Base-by-base conservation (phyloP, 2,329 filamentous ascomycete species). In the Nectriaceae sp. region DNA sequence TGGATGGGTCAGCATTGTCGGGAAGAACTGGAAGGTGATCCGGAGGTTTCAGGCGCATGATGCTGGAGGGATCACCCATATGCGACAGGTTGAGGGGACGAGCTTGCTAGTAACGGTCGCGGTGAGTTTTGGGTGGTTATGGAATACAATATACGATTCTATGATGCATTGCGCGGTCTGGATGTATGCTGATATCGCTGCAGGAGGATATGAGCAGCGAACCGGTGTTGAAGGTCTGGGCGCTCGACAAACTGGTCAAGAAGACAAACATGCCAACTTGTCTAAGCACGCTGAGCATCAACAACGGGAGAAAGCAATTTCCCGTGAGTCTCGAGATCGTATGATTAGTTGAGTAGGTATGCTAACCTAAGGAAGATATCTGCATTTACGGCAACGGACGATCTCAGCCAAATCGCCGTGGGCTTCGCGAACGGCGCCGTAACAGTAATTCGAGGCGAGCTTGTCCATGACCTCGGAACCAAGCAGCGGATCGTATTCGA, bases 341-440 rank as follows among this genome's bases (percentile, higher is more conserved):
- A 19, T 10, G 3, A 0, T 2, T 0, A 11, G 16, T 5, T 5
- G 2, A 4, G 5, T 5, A 11, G 4, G 24, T 11, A 18, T 11
- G 13, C 5, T 43, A 11, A 36, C 53, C 13, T 19, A 2, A 1
- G 10, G 6, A 40, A 87, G 83, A 88, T 97, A 54, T 95, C 91
- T 8, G 91, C 93, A 1, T 94, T 99, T 61, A 83, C 91, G 11
- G 88, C 90, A 1, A 83, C 94, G 21, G 88, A 91, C 41, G 92
- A 97, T 69, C 76, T 99, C 20, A 89, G 89, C 4, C 94, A 99
- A 73, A 83, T 97, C 21, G 94, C 93, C 4, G 88, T 97, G 5
- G 95, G 94, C 4, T 99, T 99, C 66, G 94, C 88, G 11, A 97
- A 99, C 70, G 94, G 94, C 6, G 85, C 92, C 1, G 93, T 99